Evolutionary conservation across 169 alveolate genomes (phyloP), one percentile per base, ranked within the genome.

Genomic region (Eimeria praecox): DNA sequence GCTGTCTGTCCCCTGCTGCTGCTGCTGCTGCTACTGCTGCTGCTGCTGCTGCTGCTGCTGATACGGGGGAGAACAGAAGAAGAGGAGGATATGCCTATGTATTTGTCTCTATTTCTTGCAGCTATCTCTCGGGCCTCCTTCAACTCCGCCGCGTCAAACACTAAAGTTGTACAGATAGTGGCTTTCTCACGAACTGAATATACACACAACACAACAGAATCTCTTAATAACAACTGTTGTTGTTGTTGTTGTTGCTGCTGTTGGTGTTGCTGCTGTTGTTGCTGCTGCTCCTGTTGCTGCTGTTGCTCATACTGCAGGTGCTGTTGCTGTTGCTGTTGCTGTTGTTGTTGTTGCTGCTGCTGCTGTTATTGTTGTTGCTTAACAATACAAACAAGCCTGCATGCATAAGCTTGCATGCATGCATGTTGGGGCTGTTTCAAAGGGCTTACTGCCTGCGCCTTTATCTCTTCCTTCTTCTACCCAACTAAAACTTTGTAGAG

Each of bases 401-500:
- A 59, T 0, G 69, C 27, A 4, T n/a, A n/a, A n/a, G n/a, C n/a
- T n/a, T 59, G 69, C n/a, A 59, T 59, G 69, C n/a, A 9, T 52
- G 62, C 14, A 52, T 14, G 59, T 59, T 59, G 69, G 20, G 5
- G n/a, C n/a, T n/a, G n/a, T n/a, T n/a, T n/a, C n/a, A n/a, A n/a
- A 18, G 69, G 12, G n/a, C 85, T 89, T 46, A 89, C 94, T 66
- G 56, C 99, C 98, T 24, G 96, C 97, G 30, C 98, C 98, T 89
- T 96, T 96, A 64, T 97, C 99, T 42, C 90, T 80, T 30, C 98
- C 98, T 66, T 97, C 98, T 82, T 98, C 99, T 12, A 96, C 38
- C 96, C 95, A 97, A 73, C 97, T 95, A 87, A 97, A 96, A 56
- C 97, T 98, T 92, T 96, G 95, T 33, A 97, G 93, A 38, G 96